phyloP scores from a whole-genome alignment of 768 basidiomycete species.

The Amanita inopinata region DNA sequence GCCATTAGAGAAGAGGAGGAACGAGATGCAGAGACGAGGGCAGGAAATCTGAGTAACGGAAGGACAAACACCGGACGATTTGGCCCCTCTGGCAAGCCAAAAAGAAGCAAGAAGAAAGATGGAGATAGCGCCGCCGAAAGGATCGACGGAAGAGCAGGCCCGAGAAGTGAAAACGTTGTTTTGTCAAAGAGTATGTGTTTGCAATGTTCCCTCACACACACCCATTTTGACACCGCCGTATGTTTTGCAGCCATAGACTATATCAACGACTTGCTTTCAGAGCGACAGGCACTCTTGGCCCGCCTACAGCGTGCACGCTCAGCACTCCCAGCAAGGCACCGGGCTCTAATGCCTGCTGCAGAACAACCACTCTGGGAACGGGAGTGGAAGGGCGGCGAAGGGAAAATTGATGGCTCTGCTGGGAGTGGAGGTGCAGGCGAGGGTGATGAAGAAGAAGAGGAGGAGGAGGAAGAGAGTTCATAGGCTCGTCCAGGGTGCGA shows the following conservation, averaged over 20 bases:
- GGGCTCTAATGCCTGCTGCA: conserved; percentile 29
- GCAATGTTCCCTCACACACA: conserved; percentile 9
- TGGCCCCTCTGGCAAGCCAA: conserved; percentile 24
- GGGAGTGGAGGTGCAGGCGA: neutral
- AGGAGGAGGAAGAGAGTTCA: conserved; percentile 31
- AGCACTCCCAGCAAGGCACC: conserved; percentile 51
- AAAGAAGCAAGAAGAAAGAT: conserved; percentile 31
- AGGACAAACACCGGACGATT: conserved; percentile 20
- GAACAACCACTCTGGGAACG: conserved; percentile 63
- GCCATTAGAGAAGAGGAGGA: conserved; percentile 75
- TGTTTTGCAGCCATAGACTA: conserved; percentile 79
- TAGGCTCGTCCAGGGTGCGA: neutral
- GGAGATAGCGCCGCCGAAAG: conserved; percentile 49
- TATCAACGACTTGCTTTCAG: conserved; percentile 53
- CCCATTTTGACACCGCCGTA: too few relatives aligned
- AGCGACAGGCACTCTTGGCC: conserved; percentile 44
- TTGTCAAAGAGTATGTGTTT: conserved; percentile 74
- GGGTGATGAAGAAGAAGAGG: conserved; percentile 36
- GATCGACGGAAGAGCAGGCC: conserved; percentile 78
- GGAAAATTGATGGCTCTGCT: conserved; percentile 23
- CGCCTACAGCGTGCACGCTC: conserved; percentile 53
- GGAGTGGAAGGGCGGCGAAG: conserved; percentile 72
- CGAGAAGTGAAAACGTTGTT: conserved; percentile 86
- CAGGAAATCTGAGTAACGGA: conserved; percentile 14
- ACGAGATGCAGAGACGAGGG: conserved; percentile 20